Conservation (phyloP, 208 protist genomes). For the Tetramitus jugosus region DNA sequence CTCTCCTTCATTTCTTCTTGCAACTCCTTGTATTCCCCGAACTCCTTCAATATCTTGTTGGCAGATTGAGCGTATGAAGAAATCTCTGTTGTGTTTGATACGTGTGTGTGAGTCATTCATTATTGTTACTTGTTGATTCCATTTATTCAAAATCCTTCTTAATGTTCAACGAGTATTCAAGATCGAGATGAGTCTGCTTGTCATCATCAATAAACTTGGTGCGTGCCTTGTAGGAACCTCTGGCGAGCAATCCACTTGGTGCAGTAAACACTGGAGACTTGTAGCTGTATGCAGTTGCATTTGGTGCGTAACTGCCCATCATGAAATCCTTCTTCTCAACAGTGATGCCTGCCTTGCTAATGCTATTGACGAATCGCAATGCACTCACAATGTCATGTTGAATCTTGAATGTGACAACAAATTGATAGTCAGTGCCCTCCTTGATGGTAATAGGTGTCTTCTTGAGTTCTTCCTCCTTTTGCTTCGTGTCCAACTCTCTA, state of each 20-base stretch:
- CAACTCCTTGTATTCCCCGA: no score
- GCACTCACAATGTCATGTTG: constrained; percentile 26
- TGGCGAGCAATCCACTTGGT: constrained; percentile 18
- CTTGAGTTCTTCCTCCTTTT: neutral
- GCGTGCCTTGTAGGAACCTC: constrained; percentile 10
- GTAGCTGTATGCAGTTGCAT: neutral
- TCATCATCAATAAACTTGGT: constrained; percentile 22
- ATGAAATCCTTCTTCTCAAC: neutral
- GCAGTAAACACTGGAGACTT: constrained; percentile 4
- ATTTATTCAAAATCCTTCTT: no score
- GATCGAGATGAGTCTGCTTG: neutral
- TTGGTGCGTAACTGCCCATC: constrained; percentile 21
- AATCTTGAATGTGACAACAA: constrained; percentile 12
- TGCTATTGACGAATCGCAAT: constrained; percentile 4
- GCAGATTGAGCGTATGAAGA: no score
- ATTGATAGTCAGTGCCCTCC: constrained; percentile 17
- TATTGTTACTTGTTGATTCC: no score
- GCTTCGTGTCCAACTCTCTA: neutral
- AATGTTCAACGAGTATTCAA: neutral
- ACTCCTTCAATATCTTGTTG: no score
- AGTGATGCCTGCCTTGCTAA: neutral
- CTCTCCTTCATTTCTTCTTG: no score
- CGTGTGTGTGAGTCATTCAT: no score
- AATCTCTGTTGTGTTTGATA: no score
- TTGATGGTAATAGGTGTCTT: constrained; percentile 12